A percentile compares a stretch with the other conserved stretches of the same genome.
Conservation (phyloP, 345 rosid genomes). For the Lepidium aucheri region DNA sequence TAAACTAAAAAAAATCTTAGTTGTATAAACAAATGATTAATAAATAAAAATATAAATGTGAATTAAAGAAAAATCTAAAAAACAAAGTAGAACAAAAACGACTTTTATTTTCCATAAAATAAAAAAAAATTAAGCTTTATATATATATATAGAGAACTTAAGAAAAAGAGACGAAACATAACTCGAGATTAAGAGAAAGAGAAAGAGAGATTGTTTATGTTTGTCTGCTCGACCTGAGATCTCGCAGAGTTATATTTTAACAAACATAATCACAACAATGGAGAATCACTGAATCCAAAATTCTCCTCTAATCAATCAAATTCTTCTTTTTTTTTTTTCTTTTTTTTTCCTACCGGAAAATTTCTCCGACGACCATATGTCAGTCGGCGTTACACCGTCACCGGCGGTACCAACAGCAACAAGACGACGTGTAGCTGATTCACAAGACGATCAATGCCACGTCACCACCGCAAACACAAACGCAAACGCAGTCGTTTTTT, state of each 20-base stretch:
- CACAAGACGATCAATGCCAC: slow-evolving; percentile 28
- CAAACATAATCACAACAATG: background rate
- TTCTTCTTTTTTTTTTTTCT: too few species aligned
- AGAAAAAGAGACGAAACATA: slow-evolving; percentile 7
- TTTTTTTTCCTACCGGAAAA: background rate
- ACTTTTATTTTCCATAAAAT: background rate
- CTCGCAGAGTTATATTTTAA: background rate
- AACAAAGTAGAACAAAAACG: background rate
- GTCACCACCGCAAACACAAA: background rate
- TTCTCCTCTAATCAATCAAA: too few species aligned
- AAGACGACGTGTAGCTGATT: slow-evolving; percentile 62
- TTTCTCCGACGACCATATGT: slow-evolving; percentile 30
- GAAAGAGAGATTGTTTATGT: background rate
- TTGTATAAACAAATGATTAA: background rate
- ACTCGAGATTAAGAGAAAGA: background rate
- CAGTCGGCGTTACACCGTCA: slow-evolving; percentile 49
- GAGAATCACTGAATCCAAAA: background rate
- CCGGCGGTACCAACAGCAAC: slow-evolving; percentile 45
- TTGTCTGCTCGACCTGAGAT: slow-evolving; percentile 23
- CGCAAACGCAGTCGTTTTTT: slow-evolving; percentile 22
- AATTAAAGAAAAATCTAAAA: background rate
- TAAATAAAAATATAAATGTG: background rate
- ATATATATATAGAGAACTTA: background rate
- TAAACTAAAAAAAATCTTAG: background rate
- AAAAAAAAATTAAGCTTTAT: background rate